Base-by-base conservation (phyloP, 192 early-diverging fungal genomes). In the Backusella westeae region DNA sequence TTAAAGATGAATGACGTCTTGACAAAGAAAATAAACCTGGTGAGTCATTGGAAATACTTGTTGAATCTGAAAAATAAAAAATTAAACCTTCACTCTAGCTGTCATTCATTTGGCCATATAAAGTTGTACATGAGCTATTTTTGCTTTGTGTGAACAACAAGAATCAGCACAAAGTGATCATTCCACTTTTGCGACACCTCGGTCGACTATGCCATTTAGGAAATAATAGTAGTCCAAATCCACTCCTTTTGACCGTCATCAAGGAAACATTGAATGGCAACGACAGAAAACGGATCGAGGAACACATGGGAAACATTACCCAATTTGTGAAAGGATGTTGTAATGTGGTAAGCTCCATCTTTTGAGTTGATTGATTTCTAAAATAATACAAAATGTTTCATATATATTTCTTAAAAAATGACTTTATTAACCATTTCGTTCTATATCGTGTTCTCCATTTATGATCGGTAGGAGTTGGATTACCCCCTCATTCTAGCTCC, bases 61-160 rank as follows among this genome's bases (percentile, higher is more conserved):
- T 6, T 14, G 42, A 44, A 44, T 17, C 3, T 4, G 5, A 17
- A 17, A 67, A 34, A 19, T 21, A 34, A 38, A 38, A 39, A 39
- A 39, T 3, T 9, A 12, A 32, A 39, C 38, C 38, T 39, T 39
- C 38, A 12, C 38, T 10, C 38, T 12, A 74, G 72, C 53, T 74
- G n/a, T 74, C 72, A 38, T 38, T 74, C 9, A 35, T 74, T 63
- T 74, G 72, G 72, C 72, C 72, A 39, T 74, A 74, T 6, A 19
- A 56, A 14, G 72, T 74, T 23, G 36, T 74, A 26, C 32, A 59
- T 1, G 52, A 74, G 15, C 15, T 74, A 14, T 52, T 74, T 14
- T 23, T 74, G 23, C 34, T 59, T 6, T 74, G 72, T 41, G 35
- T 74, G 17, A 38, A 74, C 56, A 74, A 74, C 21, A 74, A 63